Evolutionary conservation across 2,329 filamentous ascomycete genomes (phyloP).

Genomic region (Elsinoe batatas): DNA sequence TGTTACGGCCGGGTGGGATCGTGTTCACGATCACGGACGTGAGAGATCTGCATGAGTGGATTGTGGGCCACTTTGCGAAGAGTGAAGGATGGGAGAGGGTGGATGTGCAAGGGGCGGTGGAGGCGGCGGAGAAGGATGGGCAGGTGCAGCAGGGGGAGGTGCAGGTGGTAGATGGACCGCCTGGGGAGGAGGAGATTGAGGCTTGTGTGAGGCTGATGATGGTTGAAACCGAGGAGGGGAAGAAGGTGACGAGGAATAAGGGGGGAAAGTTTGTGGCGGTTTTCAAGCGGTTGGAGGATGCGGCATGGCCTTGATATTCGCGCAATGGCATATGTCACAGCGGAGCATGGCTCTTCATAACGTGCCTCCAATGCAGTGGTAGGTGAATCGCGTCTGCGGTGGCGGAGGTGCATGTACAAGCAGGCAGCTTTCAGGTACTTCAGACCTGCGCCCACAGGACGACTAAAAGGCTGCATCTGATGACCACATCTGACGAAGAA

Average conservation of each 20-base stretch:
- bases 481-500: too few species aligned
- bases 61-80: slow-evolving; percentile 72
- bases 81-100: slow-evolving; percentile 74
- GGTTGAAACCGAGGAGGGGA: slow-evolving; percentile 87
- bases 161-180: slow-evolving; percentile 47
- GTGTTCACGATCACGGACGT: slow-evolving; percentile 98
- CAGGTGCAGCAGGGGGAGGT: slow-evolving; percentile 35
- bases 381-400: too few species aligned
- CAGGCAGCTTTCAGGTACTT: too few species aligned
- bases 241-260: slow-evolving; percentile 86
- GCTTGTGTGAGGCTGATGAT: slow-evolving; percentile 68
- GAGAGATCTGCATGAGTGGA: slow-evolving; percentile 86
- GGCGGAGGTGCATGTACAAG: too few species aligned
- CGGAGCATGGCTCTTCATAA: not conserved
- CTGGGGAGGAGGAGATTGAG: slow-evolving; percentile 57
- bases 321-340: not conserved
- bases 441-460: too few species aligned
- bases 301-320: slow-evolving; percentile 50
- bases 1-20: slow-evolving; percentile 69
- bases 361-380: too few species aligned
- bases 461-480: too few species aligned
- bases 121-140: slow-evolving; percentile 65
- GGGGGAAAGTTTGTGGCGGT: slow-evolving; percentile 86
- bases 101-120: slow-evolving; percentile 48
- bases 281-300: slow-evolving; percentile 72